These are phyloP conservation scores for Paecilomyces niveus DNA, from an alignment of 2,329 filamentous ascomycete genomes.

Conservation along the genomic window DNA sequence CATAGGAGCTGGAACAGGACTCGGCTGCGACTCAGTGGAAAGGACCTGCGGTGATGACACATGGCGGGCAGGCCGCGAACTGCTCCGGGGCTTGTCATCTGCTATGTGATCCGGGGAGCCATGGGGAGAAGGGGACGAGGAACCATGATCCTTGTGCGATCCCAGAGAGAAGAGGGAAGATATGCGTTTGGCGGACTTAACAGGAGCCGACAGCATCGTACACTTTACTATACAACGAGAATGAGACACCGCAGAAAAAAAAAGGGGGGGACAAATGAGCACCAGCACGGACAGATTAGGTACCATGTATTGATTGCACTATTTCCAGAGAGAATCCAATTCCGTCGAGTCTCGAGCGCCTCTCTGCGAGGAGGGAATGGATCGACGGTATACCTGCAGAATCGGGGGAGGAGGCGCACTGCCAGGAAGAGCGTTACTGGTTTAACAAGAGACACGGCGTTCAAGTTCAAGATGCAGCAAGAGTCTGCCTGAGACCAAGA, in stretches of 20 bases:
- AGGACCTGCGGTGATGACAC: constrained; percentile 25
- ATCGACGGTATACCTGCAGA: constrained; percentile 6
- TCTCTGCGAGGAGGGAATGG: constrained; percentile 6
- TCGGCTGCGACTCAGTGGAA: constrained; percentile 19
- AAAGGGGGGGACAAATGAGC: background rate
- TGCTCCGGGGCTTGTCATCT: constrained; percentile 21
- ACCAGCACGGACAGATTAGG: background rate
- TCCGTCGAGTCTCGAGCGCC: background rate
- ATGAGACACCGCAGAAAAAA: background rate
- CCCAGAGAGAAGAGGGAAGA: constrained; percentile 39
- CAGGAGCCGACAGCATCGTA: constrained; percentile 34
- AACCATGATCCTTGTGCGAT: constrained; percentile 25
- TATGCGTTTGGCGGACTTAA: constrained; percentile 38
- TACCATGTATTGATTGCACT: background rate
- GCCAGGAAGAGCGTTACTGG: background rate
- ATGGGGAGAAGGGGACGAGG: constrained; percentile 21
- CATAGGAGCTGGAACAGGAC: constrained; percentile 13
- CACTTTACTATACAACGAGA: constrained; percentile 4
- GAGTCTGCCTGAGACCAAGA: background rate
- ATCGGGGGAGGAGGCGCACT: background rate
- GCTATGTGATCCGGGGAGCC: constrained; percentile 14
- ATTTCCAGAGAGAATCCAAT: background rate
- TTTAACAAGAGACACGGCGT: background rate
- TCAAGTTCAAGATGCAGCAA: background rate
- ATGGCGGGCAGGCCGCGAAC: constrained; percentile 25